Base-by-base conservation (phyloP, 352 stramenopile species). In the Phytophthora crassamura region DNA sequence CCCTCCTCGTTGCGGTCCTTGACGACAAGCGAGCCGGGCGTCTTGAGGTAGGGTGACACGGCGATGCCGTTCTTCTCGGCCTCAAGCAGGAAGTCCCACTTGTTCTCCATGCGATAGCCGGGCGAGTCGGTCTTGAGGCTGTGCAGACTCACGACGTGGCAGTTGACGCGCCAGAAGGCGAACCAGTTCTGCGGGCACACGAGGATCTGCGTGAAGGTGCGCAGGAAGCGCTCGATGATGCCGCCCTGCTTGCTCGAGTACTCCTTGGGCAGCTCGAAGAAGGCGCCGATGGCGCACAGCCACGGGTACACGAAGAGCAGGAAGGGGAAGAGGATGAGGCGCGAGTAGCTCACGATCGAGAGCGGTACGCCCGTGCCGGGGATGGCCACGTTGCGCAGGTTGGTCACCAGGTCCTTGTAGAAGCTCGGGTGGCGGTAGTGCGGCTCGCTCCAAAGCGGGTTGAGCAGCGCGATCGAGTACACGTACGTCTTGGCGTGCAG, bases 1-100 rank as follows among this genome's bases (percentile, higher is more conserved):
- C 97, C 97, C 73, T 99, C 96, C 69, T 99, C 97, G 61, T 99
- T 99, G 34, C 96, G 93, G 76, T 99, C 94, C 75, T 99, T 99
- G 52, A 98, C 85, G 7, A 99, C 97, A 34, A 99, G 86, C 48
- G 84, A 91, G 16, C 84, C 88, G 5, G 88, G 86, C 12, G 84
- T 74, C 59, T 97, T 92, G 36, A 99, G 77, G 78, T 96, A 98
- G 8, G 97, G 97, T 35, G 92, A 97, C 34, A 99, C 85, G 5
- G 97, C 95, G 28, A 99, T 97, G 38, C 79, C 84, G 36, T 89
- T 67, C 64, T 97, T 93, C 34, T 93, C 80, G n/a, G 92, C 88
- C 63, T 98, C 84, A 33, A 97, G 72, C 3, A 99, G 74, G 70
- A 99, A 99, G 53, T 97, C 98, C 96, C 97, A 99, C 80, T 99